Evolutionary conservation across 2,329 filamentous ascomycete genomes (phyloP).

Genomic region (Pyrenophora graminea): DNA sequence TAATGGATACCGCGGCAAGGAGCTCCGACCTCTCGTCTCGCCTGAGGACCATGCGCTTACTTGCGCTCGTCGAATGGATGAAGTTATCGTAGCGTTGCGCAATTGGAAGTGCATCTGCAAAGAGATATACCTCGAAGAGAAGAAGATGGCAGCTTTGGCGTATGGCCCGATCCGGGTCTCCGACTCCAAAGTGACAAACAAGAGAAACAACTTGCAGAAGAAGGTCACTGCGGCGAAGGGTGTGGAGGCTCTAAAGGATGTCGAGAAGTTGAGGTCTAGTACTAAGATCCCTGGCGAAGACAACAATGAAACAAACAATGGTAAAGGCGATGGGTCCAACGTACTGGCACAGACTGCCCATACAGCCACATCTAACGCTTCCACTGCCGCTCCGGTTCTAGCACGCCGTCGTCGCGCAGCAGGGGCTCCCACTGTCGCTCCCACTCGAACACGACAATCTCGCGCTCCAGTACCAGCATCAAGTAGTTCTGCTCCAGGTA

Average conservation of each 20-base stretch:
- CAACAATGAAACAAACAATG: too few species aligned
- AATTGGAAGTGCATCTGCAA: constrained; percentile 10
- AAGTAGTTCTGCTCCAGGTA: too few species aligned
- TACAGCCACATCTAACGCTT: too few species aligned
- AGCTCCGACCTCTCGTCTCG: background rate
- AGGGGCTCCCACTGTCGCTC: too few species aligned
- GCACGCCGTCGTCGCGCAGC: too few species aligned
- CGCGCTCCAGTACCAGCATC: too few species aligned
- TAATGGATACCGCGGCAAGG: background rate
- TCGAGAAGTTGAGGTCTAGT: background rate
- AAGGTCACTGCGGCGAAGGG: background rate
- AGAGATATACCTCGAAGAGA: constrained; percentile 6
- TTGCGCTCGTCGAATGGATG: constrained; percentile 1
- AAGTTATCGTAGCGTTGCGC: constrained; percentile 4
- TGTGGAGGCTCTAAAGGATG: background rate
- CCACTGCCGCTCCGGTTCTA: too few species aligned
- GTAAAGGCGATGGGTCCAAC: too few species aligned
- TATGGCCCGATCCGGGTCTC: constrained; percentile 2
- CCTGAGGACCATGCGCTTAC: background rate
- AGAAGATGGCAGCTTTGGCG: constrained; percentile 3
- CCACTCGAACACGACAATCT: too few species aligned
- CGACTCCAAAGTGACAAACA: background rate
- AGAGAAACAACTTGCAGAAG: background rate
- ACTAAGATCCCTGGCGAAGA: too few species aligned
- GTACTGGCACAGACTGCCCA: too few species aligned